These are phyloP conservation scores for Bryum argenteum DNA, from an alignment of 225 moss, liverwort and hornwort species.

Conservation along the genomic window DNA sequence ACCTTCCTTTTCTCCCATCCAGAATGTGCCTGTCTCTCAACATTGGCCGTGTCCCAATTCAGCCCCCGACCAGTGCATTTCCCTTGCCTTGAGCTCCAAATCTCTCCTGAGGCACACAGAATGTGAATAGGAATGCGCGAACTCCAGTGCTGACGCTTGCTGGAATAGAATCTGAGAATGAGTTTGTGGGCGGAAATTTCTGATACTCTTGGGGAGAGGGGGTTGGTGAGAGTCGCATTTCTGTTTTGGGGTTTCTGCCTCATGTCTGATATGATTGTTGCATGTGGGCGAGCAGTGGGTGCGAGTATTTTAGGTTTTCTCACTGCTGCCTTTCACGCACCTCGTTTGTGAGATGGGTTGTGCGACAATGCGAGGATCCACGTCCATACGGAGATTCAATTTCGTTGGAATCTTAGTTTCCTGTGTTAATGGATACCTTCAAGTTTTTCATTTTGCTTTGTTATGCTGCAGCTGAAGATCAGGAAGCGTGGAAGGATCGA, in stretches of 20 bases:
- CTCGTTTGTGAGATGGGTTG: too few species aligned
- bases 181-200: background rate
- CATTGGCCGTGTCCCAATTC: background rate
- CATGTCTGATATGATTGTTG: background rate
- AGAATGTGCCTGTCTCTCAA: background rate
- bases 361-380: background rate
- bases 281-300: too few species aligned
- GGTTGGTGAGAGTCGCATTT: background rate
- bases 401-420: constrained; percentile 1
- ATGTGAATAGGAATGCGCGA: too few species aligned
- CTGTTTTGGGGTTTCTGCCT: too few species aligned
- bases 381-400: background rate
- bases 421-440: background rate
- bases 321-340: background rate
- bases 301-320: background rate
- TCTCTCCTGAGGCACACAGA: too few species aligned
- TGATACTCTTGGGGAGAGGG: background rate
- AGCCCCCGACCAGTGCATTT: too few species aligned
- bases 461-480: constrained; percentile 13
- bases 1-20: background rate
- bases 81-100: too few species aligned
- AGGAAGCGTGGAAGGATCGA: background rate
- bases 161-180: background rate
- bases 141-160: background rate
- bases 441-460: background rate